phyloP scores from a whole-genome alignment of 108 stramenopile species.

The Nitzschia putrida region DNA sequence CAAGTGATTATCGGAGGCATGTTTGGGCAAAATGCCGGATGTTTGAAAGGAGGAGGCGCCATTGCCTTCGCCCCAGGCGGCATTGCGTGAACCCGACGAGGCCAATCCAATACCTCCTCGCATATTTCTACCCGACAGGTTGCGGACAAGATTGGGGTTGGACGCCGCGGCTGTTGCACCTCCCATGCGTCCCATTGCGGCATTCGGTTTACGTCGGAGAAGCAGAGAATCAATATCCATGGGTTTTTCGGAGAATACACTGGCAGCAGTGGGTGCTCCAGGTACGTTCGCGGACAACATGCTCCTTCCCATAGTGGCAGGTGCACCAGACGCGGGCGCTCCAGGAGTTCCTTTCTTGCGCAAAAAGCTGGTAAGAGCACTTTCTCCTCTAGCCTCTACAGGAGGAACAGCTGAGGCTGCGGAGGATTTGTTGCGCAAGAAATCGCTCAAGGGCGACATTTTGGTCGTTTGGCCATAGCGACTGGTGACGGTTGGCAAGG shows the following conservation, averaged over 20 bases:
- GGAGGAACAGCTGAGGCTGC: conserved; percentile 11
- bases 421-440: background rate
- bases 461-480: background rate
- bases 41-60: conserved; percentile 15
- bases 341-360: conserved; percentile 5
- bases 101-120: background rate
- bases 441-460: conserved; percentile 5
- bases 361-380: conserved; percentile 32
- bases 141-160: conserved; percentile 13
- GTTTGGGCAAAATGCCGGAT: conserved; percentile 25
- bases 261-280: conserved; percentile 6
- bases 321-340: background rate
- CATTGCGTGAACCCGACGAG: background rate
- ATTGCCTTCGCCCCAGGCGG: conserved; percentile 5
- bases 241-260: conserved; percentile 8
- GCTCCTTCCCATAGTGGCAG: conserved; percentile 2
- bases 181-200: background rate
- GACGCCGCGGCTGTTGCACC: background rate
- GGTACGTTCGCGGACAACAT: background rate
- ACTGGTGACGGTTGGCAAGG: background rate
- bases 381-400: conserved; percentile 17
- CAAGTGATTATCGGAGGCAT: conserved; percentile 31
- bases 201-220: background rate
- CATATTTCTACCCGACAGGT: conserved; percentile 5
- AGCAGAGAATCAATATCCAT: background rate